phyloP scores from a whole-genome alignment of 371 early-diverging fungal genomes.

The Mortierella sp. region DNA sequence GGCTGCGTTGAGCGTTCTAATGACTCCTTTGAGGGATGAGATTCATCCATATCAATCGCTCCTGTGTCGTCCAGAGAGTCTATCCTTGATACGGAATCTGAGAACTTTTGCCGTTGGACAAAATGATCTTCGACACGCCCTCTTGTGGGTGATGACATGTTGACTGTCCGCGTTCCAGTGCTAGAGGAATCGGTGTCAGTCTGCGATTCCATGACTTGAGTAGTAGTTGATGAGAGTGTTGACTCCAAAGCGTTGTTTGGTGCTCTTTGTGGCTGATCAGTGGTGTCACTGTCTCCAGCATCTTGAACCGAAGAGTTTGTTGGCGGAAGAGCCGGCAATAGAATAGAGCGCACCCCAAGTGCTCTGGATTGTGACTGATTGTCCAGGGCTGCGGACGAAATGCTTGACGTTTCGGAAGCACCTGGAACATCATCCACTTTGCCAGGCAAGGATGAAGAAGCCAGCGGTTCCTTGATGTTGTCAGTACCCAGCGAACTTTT shows the following conservation, averaged over 20 bases:
- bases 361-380: constrained; percentile 31
- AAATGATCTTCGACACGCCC: constrained; percentile 18
- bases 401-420: not conserved
- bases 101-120: constrained; percentile 38
- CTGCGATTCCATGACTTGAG: not conserved
- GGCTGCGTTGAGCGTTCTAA: not conserved
- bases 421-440: not conserved
- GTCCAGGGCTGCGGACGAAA: constrained; percentile 12
- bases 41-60: constrained; percentile 1
- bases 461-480: not conserved
- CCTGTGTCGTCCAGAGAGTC: constrained; percentile 18
- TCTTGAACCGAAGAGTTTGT: not conserved
- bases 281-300: not conserved
- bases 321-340: constrained; percentile 5
- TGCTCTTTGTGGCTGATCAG: not conserved
- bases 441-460: not conserved
- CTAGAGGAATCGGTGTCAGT: not conserved
- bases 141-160: constrained; percentile 6
- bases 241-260: not conserved
- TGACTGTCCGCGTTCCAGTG: constrained; percentile 37
- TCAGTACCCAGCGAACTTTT: constrained; percentile 25
- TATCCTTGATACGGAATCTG: constrained; percentile 31
- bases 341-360: constrained; percentile 6
- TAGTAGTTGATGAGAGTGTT: not conserved
- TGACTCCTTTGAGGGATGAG: constrained; percentile 11